Evolutionary conservation across 805 yeast genomes (phyloP).

Genomic region (Saccharomyces mikatae): DNA sequence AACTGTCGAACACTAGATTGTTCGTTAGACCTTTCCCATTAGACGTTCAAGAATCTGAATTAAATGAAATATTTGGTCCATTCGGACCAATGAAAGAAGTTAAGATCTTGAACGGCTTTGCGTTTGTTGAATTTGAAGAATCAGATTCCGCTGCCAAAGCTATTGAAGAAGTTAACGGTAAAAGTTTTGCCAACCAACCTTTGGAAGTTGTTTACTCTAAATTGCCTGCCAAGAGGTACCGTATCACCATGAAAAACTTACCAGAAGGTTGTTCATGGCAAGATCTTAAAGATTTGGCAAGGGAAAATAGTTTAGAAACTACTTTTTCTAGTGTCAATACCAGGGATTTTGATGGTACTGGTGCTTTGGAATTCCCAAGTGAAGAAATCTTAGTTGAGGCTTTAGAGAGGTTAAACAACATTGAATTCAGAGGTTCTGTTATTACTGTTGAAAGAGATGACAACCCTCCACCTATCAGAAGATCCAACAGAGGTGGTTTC

Average conservation of each 20-base stretch:
- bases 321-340: constrained; percentile 45
- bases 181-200: constrained; percentile 50
- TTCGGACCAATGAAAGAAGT: constrained; percentile 63
- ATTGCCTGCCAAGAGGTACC: constrained; percentile 57
- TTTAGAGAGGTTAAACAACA: constrained; percentile 60
- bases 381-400: constrained; percentile 74
- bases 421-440: constrained; percentile 61
- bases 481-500: constrained; percentile 41
- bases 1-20: constrained; percentile 38
- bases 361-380: constrained; percentile 42
- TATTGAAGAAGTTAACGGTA: constrained; percentile 67
- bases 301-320: constrained; percentile 63
- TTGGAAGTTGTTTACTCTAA: constrained; percentile 38
- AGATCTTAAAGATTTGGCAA: constrained; percentile 81
- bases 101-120: constrained; percentile 73
- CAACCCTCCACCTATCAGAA: constrained; percentile 42
- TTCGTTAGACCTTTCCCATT: constrained; percentile 59
- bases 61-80: constrained; percentile 59
- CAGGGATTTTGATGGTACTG: constrained; percentile 40
- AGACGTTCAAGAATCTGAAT: constrained; percentile 47
- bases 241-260: constrained; percentile 60
- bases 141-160: constrained; percentile 67
- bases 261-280: constrained; percentile 81
- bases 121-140: constrained; percentile 77
- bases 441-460: constrained; percentile 73